These are phyloP conservation scores for Tephrocybe sp. DNA, from an alignment of 768 basidiomycete species.

Conservation along the genomic window DNA sequence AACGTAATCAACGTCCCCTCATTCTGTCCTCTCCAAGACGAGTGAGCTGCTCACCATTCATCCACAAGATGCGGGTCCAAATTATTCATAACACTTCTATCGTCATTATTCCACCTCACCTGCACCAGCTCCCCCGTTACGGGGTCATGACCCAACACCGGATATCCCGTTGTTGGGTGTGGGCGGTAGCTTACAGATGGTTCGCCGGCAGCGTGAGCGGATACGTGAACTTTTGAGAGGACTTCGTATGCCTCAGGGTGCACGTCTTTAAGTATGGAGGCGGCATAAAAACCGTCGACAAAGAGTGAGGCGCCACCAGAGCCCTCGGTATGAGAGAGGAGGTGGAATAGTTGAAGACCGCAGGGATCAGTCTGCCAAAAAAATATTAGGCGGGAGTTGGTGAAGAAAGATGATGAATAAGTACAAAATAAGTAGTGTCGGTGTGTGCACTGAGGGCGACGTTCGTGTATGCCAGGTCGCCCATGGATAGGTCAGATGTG, in stretches of 20 bases:
- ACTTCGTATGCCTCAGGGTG: conserved; percentile 70
- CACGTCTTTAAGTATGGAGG: conserved; percentile 69
- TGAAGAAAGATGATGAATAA: conserved; percentile 18
- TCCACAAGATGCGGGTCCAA: conserved; percentile 62
- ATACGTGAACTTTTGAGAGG: conserved; percentile 65
- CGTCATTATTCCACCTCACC: conserved; percentile 94
- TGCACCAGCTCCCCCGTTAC: conserved; percentile 60
- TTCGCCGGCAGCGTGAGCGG: conserved; percentile 90
- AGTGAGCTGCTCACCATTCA: too few species aligned
- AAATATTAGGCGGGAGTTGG: conserved; percentile 3
- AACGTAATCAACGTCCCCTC: neutral
- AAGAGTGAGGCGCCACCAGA: conserved; percentile 87
- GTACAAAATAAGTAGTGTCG: conserved; percentile 65
- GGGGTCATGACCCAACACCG: conserved; percentile 68
- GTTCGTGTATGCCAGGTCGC: conserved; percentile 93
- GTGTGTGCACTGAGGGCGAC: conserved; percentile 83
- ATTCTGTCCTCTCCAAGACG: too few species aligned
- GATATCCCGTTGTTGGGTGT: conserved; percentile 57
- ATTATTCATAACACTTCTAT: conserved; percentile 76
- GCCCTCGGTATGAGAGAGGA: conserved; percentile 80
- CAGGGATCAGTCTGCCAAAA: conserved; percentile 77
- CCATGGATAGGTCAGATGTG: conserved; percentile 84
- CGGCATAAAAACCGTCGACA: conserved; percentile 93
- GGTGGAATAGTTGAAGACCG: conserved; percentile 94
- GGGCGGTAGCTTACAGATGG: conserved; percentile 52